Base-by-base conservation (phyloP, 202 grass and related monocot species). In the Schoenoplectus tabernaemontani region DNA sequence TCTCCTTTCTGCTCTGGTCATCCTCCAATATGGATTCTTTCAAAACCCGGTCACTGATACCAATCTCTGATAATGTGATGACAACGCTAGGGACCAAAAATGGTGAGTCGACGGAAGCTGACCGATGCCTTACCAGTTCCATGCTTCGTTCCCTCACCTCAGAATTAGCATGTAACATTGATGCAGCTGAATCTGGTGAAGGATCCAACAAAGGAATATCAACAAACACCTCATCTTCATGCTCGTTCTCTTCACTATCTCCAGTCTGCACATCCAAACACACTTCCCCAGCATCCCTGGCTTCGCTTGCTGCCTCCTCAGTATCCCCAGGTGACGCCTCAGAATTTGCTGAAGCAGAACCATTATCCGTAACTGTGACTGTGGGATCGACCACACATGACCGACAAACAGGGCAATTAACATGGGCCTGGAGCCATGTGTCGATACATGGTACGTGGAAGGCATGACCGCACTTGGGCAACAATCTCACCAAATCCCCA, bases 371-470 rank as follows among this genome's bases (percentile, higher is more conserved):
- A 24, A 47, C 43, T 5, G 76, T 8, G 71, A 59, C 86, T 37
- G 74, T 44, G 17, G 91, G 66, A 56, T 72, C 83, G 38, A 78
- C 74, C 57, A 90, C 80, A 6, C 78, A 42, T 41, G 91, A 82
- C 1, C 93, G 89, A 81, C 91, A 97, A 37, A 97, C 56, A 7
- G 93, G 93, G 56, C 91, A 97, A 82, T 82, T 97, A 82, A 93
- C 83, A 76, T 97, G 91, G 5, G 89, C 83, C 37, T 91, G 88
- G 59, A 97, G 87, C 93, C 93, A 97, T 17, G 87, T 91, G 76
- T 97, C 93, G 59, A 97, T 91, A 78, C 93, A 93, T 34, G 79
- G 78, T 4, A 88, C 85, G 44, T 97, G 93, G 82, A 97, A 97
- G 17, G 87, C 87, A 77, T 97, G 93, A 6, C 76, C 66, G 58